phyloP scores from a whole-genome alignment of 495 filamentous ascomycete genomes.

The Xylaria grammica region DNA sequence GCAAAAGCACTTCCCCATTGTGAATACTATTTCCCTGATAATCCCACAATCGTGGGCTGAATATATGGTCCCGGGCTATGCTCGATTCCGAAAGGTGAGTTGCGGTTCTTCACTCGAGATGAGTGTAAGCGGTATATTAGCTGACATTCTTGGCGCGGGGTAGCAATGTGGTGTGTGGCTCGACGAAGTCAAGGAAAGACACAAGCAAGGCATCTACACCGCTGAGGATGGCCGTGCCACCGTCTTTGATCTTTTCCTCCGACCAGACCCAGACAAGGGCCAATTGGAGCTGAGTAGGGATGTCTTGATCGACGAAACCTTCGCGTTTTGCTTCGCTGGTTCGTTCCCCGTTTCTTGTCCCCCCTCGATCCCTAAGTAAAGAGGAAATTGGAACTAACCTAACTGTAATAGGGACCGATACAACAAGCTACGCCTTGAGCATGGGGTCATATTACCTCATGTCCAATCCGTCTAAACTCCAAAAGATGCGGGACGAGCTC shows the following conservation, averaged over 20 bases:
- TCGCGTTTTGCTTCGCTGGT: conserved; percentile 18
- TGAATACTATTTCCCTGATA: not conserved
- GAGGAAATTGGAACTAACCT: not conserved
- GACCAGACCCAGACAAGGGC: conserved; percentile 7
- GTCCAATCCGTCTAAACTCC: not conserved
- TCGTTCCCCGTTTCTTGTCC: not conserved
- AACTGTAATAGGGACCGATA: conserved; percentile 5
- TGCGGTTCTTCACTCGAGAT: not conserved
- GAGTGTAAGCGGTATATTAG: too few relatives aligned
- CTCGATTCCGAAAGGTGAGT: conserved; percentile 10
- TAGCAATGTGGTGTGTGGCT: conserved; percentile 7
- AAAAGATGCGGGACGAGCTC: conserved; percentile 9
- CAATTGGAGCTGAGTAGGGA: not conserved
- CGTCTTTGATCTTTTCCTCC: conserved; percentile 4
- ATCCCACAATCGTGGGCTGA: conserved; percentile 1
- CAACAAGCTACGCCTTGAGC: conserved; percentile 6
- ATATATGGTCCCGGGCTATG: conserved; percentile 3
- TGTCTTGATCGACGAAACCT: conserved; percentile 7
- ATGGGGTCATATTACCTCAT: conserved; percentile 12
- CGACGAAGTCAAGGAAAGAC: not conserved
- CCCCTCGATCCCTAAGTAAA: not conserved
- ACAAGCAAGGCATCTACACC: conserved; percentile 5
- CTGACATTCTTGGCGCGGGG: not conserved
- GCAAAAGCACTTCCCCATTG: conserved; percentile 13
- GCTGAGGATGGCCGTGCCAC: conserved; percentile 1